Conservation (phyloP, 2,329 filamentous ascomycete genomes). For the Aspergillus cejpii region DNA sequence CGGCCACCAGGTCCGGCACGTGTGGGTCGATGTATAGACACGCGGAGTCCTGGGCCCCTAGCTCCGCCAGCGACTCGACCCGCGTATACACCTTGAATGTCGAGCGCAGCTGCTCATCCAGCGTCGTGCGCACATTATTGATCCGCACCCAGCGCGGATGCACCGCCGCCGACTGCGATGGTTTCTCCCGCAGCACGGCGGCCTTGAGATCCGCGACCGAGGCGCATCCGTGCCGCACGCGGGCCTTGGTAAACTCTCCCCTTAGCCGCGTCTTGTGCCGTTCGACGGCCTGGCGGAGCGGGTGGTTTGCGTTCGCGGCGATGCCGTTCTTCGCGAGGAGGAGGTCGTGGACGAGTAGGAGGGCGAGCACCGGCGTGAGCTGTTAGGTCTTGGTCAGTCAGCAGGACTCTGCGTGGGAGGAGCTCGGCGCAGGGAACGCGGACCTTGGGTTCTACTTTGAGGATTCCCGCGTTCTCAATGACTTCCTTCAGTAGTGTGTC, state of each 20-base stretch:
- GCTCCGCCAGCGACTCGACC: conserved; percentile 51
- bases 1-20: conserved; percentile 74
- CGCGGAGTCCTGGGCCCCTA: conserved; percentile 42
- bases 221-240: conserved; percentile 63
- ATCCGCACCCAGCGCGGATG: conserved; percentile 91
- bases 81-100: conserved; percentile 63
- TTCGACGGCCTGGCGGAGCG: conserved; percentile 66
- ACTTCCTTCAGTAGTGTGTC: conserved; percentile 78
- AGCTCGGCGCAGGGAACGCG: conserved; percentile 18
- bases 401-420: conserved; percentile 18
- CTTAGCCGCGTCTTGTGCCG: conserved; percentile 73
- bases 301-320: conserved; percentile 70
- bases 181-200: conserved; percentile 30
- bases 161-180: conserved; percentile 36
- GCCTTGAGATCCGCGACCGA: conserved; percentile 58
- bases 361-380: conserved; percentile 71
- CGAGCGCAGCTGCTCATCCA: conserved; percentile 64
- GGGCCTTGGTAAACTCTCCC: conserved; percentile 74
- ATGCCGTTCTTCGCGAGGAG: conserved; percentile 76
- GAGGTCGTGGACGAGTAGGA: conserved; percentile 81
- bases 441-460: conserved; percentile 81
- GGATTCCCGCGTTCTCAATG: conserved; percentile 70
- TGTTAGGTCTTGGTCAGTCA: conserved; percentile 44
- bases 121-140: conserved; percentile 66
- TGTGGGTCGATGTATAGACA: conserved; percentile 67